Evolutionary conservation across 441 rosid genomes (phyloP).

Genomic region (Macaranga tanarius): DNA sequence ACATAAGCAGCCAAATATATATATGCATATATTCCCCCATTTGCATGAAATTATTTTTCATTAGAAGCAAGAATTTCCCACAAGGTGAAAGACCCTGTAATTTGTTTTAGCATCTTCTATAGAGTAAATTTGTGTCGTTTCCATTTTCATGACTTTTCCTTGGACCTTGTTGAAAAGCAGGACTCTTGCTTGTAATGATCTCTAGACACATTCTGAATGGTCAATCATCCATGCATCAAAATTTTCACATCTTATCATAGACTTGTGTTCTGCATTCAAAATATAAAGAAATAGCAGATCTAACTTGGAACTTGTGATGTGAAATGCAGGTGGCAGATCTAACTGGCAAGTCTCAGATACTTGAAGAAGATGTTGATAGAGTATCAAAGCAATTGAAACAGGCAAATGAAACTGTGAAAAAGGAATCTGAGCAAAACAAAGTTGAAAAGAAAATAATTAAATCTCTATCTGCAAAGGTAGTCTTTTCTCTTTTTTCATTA

Average conservation of each 20-base stretch:
- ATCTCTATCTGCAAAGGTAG: slow-evolving; percentile 56
- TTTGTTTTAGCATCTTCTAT: not conserved
- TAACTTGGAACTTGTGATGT: not conserved
- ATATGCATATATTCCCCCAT: not conserved
- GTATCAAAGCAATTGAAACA: slow-evolving; percentile 43
- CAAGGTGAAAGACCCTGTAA: not conserved
- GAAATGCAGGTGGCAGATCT: slow-evolving; percentile 50
- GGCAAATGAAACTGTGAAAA: slow-evolving; percentile 48
- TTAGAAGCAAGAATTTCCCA: not conserved
- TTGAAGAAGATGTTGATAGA: slow-evolving; percentile 53
- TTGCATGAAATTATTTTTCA: not conserved
- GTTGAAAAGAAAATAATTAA: slow-evolving; percentile 54
- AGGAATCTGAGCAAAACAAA: slow-evolving; percentile 58
- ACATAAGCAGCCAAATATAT: not conserved
- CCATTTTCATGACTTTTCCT: too few relatives aligned
- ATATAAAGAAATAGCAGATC: not conserved
- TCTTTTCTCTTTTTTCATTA: not conserved
- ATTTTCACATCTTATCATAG: not conserved
- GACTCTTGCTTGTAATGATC: not conserved
- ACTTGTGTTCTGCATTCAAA: not conserved
- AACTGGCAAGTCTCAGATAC: slow-evolving; percentile 36
- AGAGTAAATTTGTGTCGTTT: too few relatives aligned
- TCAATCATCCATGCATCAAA: too few relatives aligned
- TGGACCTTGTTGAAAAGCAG: too few relatives aligned
- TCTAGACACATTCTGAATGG: not conserved